Evolutionary conservation across 768 basidiomycete genomes (phyloP), one percentile per base, ranked within the genome.

Genomic region (Russula dissimulans): DNA sequence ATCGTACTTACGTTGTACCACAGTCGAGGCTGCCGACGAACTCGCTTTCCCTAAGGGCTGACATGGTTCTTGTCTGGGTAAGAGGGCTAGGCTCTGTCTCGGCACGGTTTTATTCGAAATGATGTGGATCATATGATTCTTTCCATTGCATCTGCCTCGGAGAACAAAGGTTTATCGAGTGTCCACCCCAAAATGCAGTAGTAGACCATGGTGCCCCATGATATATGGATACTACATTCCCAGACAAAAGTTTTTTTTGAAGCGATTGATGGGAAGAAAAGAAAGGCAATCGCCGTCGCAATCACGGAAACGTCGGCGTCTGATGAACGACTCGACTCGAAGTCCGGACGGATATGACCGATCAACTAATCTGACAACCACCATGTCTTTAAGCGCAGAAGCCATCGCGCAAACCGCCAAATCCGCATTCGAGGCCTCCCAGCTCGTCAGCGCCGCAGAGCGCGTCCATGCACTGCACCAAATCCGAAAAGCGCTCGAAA

Each of bases 21-120:
- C 94, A 95, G 73, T 97, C 94, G 61, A 97, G 78, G 52, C 91
- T 91, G 57, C 91, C 94, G 46, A 97, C 86, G 71, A 95, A 93
- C 70, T 93, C 85, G 60, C 84, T 85, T 67, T 82, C 79, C 67
- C 81, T 84, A 54, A 78, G 73, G 47, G 54, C 49, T 15, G 69
- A 47, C 76, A 79, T 58, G 31, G 22, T 54, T n/a, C n/a, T n/a
- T 14, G 45, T 52, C 45, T 52, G 36, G 22, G 38, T 31, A 17
- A 31, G 29, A 14, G 22, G 41, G 36, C 46, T 36, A 17, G 32
- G 15, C 14, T 31, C 53, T 42, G 53, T 3, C 46, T 32, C 34
- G 29, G 17, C 49, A 17, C 9, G 36, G 29, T 2, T 36, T 56
- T 53, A 54, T 59, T 49, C 53, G 57, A 52, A 39, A 41, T 55